Evolutionary conservation across 495 filamentous ascomycete species (phyloP).

Genomic region (Aspergillus bridgeri): DNA sequence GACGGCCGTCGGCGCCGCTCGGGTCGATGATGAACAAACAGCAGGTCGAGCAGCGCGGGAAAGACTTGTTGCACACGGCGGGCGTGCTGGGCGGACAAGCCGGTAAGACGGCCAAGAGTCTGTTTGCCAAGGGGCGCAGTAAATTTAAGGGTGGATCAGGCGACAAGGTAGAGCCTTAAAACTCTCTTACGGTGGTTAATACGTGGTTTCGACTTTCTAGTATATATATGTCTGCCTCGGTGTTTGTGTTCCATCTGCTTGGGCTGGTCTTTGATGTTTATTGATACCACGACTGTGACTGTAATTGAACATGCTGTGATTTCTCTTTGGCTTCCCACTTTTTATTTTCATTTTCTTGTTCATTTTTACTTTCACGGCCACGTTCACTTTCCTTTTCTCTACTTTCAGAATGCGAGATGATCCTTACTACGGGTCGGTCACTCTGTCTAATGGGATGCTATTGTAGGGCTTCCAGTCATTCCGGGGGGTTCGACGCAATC

Average conservation of each 20-base stretch:
- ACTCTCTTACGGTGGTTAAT: constrained; percentile 33
- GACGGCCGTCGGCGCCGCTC: constrained; percentile 36
- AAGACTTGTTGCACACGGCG: constrained; percentile 79
- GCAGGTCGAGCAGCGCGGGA: constrained; percentile 68
- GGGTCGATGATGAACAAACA: constrained; percentile 40
- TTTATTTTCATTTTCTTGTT: constrained; percentile 30
- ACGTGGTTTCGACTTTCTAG: neutral
- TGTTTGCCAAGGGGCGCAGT: constrained; percentile 82
- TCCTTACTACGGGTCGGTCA: constrained; percentile 24
- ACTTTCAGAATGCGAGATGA: constrained; percentile 39
- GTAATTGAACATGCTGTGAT: constrained; percentile 2
- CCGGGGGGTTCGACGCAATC: constrained; percentile 21
- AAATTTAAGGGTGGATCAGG: constrained; percentile 63
- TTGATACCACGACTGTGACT: constrained; percentile 3
- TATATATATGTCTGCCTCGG: neutral
- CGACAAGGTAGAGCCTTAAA: constrained; percentile 78
- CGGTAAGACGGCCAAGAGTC: constrained; percentile 74
- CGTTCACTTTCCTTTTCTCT: constrained; percentile 21
- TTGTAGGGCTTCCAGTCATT: constrained; percentile 43
- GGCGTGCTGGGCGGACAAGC: constrained; percentile 68
- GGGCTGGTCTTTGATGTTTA: constrained; percentile 8
- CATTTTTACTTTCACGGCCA: constrained; percentile 4
- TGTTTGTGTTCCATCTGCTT: constrained; percentile 8
- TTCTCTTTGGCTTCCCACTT: constrained; percentile 6
- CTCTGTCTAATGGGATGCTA: constrained; percentile 38